A percentile compares a stretch with the other conserved stretches of the same genome.
Conservation (phyloP, 768 basidiomycete genomes). For the Auriscalpium vulgare region DNA sequence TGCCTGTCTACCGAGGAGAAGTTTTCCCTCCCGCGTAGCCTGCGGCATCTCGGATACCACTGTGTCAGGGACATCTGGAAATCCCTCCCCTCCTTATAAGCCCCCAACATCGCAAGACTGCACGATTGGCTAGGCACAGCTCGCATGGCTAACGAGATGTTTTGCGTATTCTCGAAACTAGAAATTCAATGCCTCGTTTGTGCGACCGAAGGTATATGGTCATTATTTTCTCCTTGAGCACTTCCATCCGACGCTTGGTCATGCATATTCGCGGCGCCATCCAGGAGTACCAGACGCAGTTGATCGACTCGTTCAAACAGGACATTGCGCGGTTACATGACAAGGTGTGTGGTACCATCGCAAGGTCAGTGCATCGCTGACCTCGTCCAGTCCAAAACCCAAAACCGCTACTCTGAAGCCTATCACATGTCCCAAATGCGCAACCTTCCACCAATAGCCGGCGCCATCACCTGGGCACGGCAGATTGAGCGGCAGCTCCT, state of each 20-base stretch:
- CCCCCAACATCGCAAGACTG: constrained; percentile 86
- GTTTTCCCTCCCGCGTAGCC: no score
- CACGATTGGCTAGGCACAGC: constrained; percentile 91
- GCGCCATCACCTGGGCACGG: constrained; percentile 96
- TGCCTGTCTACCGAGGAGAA: no score
- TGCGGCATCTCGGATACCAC: no score
- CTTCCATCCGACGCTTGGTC: background rate
- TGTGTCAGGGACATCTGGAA: no score
- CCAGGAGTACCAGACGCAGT: constrained; percentile 95
- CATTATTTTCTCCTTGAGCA: background rate
- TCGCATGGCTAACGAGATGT: constrained; percentile 98
- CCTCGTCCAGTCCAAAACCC: constrained; percentile 73
- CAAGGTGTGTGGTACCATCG: constrained; percentile 44
- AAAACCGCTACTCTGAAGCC: constrained; percentile 92
- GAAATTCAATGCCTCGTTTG: constrained; percentile 95
- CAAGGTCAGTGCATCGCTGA: background rate
- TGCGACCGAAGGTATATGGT: constrained; percentile 80
- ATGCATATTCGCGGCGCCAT: constrained; percentile 90
- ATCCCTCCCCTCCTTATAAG: no score
- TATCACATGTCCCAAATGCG: constrained; percentile 99
- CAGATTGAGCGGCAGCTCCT: constrained; percentile 96
- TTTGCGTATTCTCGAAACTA: constrained; percentile 96
- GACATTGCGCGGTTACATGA: constrained; percentile 94
- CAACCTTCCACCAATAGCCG: constrained; percentile 95
- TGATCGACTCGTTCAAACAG: constrained; percentile 98